Conservation (phyloP, 768 basidiomycete species). For the Exsudoporus frostii region DNA sequence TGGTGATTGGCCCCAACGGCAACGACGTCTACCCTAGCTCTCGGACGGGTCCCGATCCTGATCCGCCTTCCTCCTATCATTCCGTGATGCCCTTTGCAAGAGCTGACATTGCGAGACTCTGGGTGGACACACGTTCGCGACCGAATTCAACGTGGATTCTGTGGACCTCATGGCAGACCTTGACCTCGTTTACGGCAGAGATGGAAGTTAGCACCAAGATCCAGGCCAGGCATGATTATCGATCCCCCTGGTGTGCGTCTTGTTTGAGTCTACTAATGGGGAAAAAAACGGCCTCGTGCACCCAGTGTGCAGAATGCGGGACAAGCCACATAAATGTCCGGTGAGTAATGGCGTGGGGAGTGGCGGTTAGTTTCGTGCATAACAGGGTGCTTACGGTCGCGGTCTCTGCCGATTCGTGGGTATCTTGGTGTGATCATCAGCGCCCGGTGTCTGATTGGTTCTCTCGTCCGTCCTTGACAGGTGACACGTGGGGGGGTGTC, state of each 20-base stretch:
- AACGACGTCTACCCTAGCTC: slow-evolving; percentile 32
- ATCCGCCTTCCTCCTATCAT: background rate
- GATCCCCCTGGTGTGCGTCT: background rate
- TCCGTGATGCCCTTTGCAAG: background rate
- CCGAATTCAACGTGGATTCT: background rate
- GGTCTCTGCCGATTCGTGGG: background rate
- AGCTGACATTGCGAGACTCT: background rate
- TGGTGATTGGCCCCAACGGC: slow-evolving; percentile 29
- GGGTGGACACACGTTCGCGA: background rate
- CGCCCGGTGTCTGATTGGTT: background rate
- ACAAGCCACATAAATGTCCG: slow-evolving; percentile 49
- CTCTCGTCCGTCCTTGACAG: background rate
- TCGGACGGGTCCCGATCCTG: background rate
- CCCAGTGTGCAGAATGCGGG: slow-evolving; percentile 25
- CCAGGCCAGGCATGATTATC: background rate
- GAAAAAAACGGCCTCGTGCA: slow-evolving; percentile 15
- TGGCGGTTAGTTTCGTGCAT: background rate
- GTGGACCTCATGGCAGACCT: background rate
- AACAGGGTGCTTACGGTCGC: background rate
- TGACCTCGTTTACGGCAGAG: slow-evolving; percentile 6
- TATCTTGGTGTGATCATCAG: background rate
- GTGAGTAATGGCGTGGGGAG: slow-evolving; percentile 32
- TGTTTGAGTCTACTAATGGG: background rate
- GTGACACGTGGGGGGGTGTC: slow-evolving; percentile 1
- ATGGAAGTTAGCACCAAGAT: background rate